Conservation (phyloP, 73 alveolate species). For the Paramecium tetraurelia region DNA sequence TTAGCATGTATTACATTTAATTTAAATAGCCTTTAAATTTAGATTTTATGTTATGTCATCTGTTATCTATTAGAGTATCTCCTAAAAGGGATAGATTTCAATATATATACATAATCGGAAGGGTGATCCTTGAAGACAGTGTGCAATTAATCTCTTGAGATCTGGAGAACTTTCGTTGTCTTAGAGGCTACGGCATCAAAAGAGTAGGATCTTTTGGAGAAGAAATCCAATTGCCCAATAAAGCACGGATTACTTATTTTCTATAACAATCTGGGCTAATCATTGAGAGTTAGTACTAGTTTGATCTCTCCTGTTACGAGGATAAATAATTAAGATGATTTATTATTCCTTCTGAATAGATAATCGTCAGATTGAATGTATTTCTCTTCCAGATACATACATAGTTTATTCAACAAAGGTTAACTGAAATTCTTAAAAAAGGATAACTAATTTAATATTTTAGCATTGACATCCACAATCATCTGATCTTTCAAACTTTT, state of each 20-base stretch:
- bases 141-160: background rate
- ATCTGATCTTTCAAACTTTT: background rate
- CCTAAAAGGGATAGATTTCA: background rate
- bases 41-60: background rate
- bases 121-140: background rate
- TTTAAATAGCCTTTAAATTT: background rate
- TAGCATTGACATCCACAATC: slow-evolving; percentile 1
- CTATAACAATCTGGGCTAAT: background rate
- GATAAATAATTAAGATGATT: background rate
- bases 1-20: background rate
- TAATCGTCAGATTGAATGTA: background rate
- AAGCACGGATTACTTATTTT: background rate
- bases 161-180: background rate
- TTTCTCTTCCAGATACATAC: background rate
- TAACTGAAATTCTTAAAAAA: background rate
- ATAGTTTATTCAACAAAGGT: background rate
- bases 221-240: background rate
- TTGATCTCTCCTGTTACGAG: background rate
- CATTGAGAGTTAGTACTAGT: background rate
- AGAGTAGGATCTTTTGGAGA: background rate
- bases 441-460: background rate
- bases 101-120: background rate
- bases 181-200: background rate
- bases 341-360: background rate
- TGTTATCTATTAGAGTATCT: background rate